Base-by-base conservation (phyloP, 2,329 filamentous ascomycete species). In the Colletotrichum higginsianum region DNA sequence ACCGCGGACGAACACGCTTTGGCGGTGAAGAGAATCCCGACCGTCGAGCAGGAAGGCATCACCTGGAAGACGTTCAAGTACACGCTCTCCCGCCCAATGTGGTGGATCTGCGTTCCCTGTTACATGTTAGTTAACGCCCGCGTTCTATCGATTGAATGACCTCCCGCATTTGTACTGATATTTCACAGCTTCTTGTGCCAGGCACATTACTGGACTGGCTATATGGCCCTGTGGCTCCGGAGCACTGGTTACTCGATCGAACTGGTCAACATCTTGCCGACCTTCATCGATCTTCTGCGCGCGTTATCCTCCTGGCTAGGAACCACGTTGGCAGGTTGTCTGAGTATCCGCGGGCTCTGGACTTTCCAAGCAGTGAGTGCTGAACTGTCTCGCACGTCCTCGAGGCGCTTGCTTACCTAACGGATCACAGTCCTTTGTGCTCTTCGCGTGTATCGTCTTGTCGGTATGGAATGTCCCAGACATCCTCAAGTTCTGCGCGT, bases 401-500 rank as follows among this genome's bases (percentile, higher is more conserved):
- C 1, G 9, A 12, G 18, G 2, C 0, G 5, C 2, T n/a, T 11
- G 7, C 4, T 12, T 4, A 26, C 26, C 61, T 58, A n/a, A 58
- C 40, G 42, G 16, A 3, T 23, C 9, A 13, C n/a, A 73, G 62
- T 70, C 61, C 8, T 74, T 75, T 35, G 72, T 75, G n/a, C 66
- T 79, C 7, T 80, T 81, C 47, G 74, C 76, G 3, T 71, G 72
- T 9, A 75, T 81, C 23, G 75, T 80, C 5, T 64, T 80, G 2
- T 73, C 77, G 0, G 69, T 77, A 3, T 81, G 79, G 78, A 74
- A 76, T n/a, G 75, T 80, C 3, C 77, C 78, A 1, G 74, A 77
- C 23, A 63, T 60, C 1, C 71, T 80, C 21, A 80, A 79, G 64
- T 81, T 78, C 71, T 57, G 74, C 30, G 79, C 78, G 4, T 80